phyloP scores from a whole-genome alignment of 2,329 filamentous ascomycete genomes.

The Delphinella strobiligena region DNA sequence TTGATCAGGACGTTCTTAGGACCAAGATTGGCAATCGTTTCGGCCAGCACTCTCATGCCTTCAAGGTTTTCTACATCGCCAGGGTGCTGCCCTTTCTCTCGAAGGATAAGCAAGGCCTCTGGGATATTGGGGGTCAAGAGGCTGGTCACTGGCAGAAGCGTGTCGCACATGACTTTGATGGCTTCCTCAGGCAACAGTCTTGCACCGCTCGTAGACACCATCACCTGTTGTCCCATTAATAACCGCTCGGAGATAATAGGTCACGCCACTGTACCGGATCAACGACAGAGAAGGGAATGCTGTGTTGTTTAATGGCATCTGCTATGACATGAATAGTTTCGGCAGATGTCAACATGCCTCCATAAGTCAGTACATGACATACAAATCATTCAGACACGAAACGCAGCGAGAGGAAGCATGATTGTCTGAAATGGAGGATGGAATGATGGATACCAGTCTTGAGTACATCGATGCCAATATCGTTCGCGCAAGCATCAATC shows the following conservation, averaged over 20 bases:
- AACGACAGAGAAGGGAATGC: conserved; percentile 50
- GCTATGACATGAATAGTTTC: conserved; percentile 59
- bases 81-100: conserved; percentile 33
- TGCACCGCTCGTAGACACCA: conserved; percentile 76
- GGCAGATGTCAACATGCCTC: conserved; percentile 72
- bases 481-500: conserved; percentile 71
- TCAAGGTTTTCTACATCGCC: conserved; percentile 44
- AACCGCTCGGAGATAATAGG: too few relatives aligned
- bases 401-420: neutral
- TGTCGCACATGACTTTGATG: conserved; percentile 45
- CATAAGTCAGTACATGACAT: neutral
- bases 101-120: conserved; percentile 56
- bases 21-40: conserved; percentile 53
- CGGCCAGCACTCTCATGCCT: conserved; percentile 59
- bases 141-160: conserved; percentile 54
- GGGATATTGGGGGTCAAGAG: conserved; percentile 68
- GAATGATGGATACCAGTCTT: conserved; percentile 61
- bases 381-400: neutral
- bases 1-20: conserved; percentile 77
- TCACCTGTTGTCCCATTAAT: conserved; percentile 50
- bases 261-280: conserved; percentile 51
- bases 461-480: conserved; percentile 79
- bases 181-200: conserved; percentile 54
- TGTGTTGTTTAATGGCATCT: conserved; percentile 46
- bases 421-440: neutral